phyloP scores from a whole-genome alignment of 108 stramenopile species.

The Cyclotella cryptica region DNA sequence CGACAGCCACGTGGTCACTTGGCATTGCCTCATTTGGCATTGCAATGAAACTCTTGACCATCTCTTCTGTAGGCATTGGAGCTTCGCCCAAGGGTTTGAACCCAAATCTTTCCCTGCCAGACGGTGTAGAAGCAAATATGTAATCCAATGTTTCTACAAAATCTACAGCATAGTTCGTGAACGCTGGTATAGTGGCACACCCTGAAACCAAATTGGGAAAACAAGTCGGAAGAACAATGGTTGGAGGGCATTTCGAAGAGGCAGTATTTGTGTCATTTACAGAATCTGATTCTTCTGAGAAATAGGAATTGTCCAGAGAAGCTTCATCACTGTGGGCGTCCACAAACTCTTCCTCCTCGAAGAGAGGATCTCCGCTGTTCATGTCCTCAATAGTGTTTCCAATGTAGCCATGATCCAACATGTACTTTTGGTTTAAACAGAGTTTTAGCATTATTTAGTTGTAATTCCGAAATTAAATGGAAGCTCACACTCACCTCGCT shows the following conservation, averaged over 20 bases:
- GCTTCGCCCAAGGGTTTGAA: slow-evolving; percentile 52
- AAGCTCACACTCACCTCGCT: slow-evolving; percentile 15
- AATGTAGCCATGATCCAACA: slow-evolving; percentile 41
- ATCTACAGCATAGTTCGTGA: slow-evolving; percentile 66
- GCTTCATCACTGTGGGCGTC: slow-evolving; percentile 35
- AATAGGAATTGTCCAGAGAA: slow-evolving; percentile 14
- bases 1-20: slow-evolving; percentile 72
- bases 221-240: slow-evolving; percentile 32
- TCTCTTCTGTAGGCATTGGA: slow-evolving; percentile 60
- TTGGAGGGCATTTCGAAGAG: slow-evolving; percentile 40
- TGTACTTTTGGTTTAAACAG: slow-evolving; percentile 3
- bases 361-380: slow-evolving; percentile 12
- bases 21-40: slow-evolving; percentile 73
- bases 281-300: slow-evolving; percentile 14
- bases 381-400: slow-evolving; percentile 22
- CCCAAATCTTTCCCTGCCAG: slow-evolving; percentile 38
- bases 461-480: not conserved
- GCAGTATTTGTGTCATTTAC: not conserved
- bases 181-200: slow-evolving; percentile 52
- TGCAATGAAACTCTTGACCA: slow-evolving; percentile 53
- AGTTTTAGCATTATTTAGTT: not conserved
- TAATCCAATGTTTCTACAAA: slow-evolving; percentile 76
- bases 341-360: slow-evolving; percentile 26
- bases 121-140: slow-evolving; percentile 52
- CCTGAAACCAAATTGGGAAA: slow-evolving; percentile 66